These are phyloP conservation scores for Neolentinus lepideus DNA, from an alignment of 1,284 basidiomycete genomes.

Conservation along the genomic window DNA sequence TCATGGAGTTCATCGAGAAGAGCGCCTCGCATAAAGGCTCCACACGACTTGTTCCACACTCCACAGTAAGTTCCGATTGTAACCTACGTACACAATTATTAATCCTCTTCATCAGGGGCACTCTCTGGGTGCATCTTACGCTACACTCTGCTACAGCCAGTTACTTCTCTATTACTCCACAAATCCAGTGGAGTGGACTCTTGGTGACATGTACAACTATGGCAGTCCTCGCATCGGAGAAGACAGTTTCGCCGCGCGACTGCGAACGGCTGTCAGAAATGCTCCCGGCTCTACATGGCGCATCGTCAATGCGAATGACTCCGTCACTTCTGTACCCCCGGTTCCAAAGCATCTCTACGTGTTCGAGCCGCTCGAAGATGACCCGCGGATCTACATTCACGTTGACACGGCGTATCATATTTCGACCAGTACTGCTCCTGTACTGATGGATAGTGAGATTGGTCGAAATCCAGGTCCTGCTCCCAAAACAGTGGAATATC, in stretches of 20 bases:
- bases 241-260: not conserved
- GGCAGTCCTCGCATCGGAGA: not conserved
- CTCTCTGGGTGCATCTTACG: not conserved
- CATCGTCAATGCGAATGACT: not conserved
- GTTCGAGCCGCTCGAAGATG: no score
- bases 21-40: not conserved
- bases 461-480: not conserved
- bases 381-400: not conserved
- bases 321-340: not conserved
- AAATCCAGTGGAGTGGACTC: not conserved
- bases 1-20: not conserved
- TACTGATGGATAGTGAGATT: not conserved
- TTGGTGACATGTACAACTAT: not conserved
- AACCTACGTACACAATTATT: not conserved
- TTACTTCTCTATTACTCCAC: not conserved
- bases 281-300: not conserved
- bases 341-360: no score
- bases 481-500: not conserved
- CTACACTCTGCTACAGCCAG: not conserved
- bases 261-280: not conserved
- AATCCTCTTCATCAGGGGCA: not conserved
- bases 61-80: not conserved
- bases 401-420: not conserved
- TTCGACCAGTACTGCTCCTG: not conserved
- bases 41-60: not conserved